Evolutionary conservation across 2,329 filamentous ascomycete genomes (phyloP), one percentile per base, ranked within the genome.

Genomic region (Boeremia lycopersici): DNA sequence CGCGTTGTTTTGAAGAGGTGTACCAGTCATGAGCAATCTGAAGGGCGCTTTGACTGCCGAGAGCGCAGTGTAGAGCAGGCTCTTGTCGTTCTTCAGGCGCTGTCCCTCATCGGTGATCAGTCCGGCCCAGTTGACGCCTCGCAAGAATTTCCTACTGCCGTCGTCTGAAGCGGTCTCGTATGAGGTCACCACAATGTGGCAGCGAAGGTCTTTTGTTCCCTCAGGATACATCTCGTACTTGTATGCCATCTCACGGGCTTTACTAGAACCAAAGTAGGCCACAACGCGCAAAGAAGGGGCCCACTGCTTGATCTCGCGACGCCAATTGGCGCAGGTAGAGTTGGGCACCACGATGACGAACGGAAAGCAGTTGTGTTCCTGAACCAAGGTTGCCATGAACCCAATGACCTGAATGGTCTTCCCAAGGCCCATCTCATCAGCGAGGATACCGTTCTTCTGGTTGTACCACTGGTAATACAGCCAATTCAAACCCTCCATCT

Each of bases 341-440:
- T 98, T 98, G 0, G 95, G 95, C 0, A 96, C 93, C 2, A 97
- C 91, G 3, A 98, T 83, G 13, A 99, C 81, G 70, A 97, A 98
- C 0, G 95, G 95, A 84, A 90, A 98, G 74, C 91, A 95, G 69
- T 84, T 80, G 67, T 85, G 82, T 30, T 81, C 77, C 59, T 78
- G 76, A 4, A 81, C 73, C 33, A 98, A 77, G 0, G 88, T 87
- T 1, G 90, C 86, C 56, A 98, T 83, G 59, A 96, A 84, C 2
- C 88, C 86, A 56, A 98, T 89, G 47, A 97, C 87, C 72, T 99
- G 95, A 29, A 99, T 91, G 0, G 95, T 99, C 78, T 99, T 99
- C 29, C 95, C 95, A 2, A 99, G 84, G 35, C 95, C 95, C 95
- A 99, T 99, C 71, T 99, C 95, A 70, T 99, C 95, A 0, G 95